Conservation (phyloP, 306 rosid species). For the Purshia tridentata region DNA sequence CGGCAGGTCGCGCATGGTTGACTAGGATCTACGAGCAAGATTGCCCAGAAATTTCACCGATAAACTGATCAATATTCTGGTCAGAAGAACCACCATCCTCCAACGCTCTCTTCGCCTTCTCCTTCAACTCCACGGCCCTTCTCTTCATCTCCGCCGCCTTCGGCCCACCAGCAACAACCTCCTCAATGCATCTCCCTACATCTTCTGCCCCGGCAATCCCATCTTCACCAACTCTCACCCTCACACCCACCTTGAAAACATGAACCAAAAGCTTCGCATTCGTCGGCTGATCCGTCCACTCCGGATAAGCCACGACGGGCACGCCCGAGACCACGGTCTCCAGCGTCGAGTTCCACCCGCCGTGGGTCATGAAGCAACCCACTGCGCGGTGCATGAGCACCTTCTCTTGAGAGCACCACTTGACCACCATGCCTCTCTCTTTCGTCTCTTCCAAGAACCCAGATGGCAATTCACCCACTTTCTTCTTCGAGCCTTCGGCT, state of each 20-base stretch:
- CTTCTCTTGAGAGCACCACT: constrained; percentile 62
- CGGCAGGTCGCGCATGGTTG: no score
- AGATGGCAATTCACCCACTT: constrained; percentile 14
- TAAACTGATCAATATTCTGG: constrained; percentile 32
- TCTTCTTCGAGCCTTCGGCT: not conserved
- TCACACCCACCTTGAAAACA: constrained; percentile 46
- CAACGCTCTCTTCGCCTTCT: constrained; percentile 30
- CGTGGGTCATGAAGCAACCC: constrained; percentile 57
- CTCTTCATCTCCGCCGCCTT: constrained; percentile 31
- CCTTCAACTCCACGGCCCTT: constrained; percentile 41
- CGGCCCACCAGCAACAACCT: constrained; percentile 50
- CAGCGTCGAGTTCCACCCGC: constrained; percentile 66
- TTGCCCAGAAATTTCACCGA: constrained; percentile 22
- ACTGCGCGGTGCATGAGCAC: constrained; percentile 55
- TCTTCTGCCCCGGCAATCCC: constrained; percentile 35
- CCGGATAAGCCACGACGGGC: constrained; percentile 53
- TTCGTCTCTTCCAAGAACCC: constrained; percentile 36
- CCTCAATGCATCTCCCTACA: constrained; percentile 47
- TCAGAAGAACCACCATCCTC: constrained; percentile 50
- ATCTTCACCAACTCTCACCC: constrained; percentile 26
- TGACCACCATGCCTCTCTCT: constrained; percentile 44
- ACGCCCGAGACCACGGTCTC: constrained; percentile 49
- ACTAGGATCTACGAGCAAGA: not conserved
- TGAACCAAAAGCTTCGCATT: constrained; percentile 46
- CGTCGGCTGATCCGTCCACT: constrained; percentile 58